Conservation (phyloP, 140 eudicot species). For the Eryngium alpinum region DNA sequence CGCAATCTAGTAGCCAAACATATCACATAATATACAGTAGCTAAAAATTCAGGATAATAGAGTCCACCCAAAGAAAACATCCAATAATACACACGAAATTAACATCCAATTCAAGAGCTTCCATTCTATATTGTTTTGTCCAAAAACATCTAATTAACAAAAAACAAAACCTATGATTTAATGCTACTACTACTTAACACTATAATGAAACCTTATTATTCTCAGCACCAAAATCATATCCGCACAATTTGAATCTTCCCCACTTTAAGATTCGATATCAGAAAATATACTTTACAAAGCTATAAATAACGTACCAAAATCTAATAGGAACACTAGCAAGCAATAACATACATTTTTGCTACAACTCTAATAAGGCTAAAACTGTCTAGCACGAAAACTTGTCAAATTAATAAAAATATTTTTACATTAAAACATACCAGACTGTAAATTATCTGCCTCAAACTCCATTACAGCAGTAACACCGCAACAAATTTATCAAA, state of each 20-base stretch:
- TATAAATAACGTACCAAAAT: slow-evolving; percentile 13
- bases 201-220: slow-evolving; percentile 17
- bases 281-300: slow-evolving; percentile 30
- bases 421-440: no score
- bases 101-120: slow-evolving; percentile 21
- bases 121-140: slow-evolving; percentile 22
- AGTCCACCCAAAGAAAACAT: neutral
- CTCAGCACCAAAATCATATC: slow-evolving; percentile 20
- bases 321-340: no score
- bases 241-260: slow-evolving; percentile 25
- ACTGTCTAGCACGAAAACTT: no score
- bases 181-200: slow-evolving; percentile 19
- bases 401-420: no score
- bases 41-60: no score
- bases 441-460: no score
- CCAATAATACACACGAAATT: slow-evolving; percentile 18
- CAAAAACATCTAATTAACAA: slow-evolving; percentile 35
- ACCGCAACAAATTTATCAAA: no score
- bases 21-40: no score
- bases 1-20: no score
- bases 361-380: no score
- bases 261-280: slow-evolving; percentile 16
- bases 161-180: slow-evolving; percentile 17
- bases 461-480: no score
- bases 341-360: no score